phyloP scores from a whole-genome alignment of 176 grass and related monocot genomes.

The sorghum (Sorghum bicolor) region DNA sequence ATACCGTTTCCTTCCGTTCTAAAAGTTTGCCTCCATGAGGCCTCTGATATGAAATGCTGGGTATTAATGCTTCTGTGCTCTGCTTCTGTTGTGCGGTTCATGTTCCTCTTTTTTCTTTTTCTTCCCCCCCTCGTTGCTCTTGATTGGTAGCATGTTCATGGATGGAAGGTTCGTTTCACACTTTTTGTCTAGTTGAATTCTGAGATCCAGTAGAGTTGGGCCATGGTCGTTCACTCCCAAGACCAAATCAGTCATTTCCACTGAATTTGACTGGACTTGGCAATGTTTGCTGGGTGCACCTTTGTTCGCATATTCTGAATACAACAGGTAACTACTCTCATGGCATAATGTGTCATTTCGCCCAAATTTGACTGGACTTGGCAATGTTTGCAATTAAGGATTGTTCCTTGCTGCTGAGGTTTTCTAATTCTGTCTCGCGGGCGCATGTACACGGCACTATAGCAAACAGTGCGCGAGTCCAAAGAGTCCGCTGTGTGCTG shows the following conservation, averaged over 20 bases:
- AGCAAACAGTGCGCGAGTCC: not conserved
- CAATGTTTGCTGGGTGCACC: too few relatives aligned
- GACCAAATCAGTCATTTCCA: not conserved
- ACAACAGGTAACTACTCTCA: not conserved
- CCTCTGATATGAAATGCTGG: not conserved
- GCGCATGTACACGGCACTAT: not conserved
- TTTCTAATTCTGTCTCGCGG: not conserved
- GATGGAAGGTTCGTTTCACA: not conserved
- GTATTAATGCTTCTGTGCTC: not conserved
- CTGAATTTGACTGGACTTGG: not conserved
- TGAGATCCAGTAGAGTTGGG: not conserved
- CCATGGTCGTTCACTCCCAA: not conserved
- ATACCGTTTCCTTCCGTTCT: slow-evolving; percentile 6
- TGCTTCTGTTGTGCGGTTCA: not conserved
- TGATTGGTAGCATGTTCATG: not conserved
- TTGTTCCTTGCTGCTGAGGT: not conserved
- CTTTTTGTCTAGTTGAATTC: not conserved
- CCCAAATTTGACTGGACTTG: not conserved
- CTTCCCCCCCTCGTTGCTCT: not conserved
- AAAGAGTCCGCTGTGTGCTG: not conserved
- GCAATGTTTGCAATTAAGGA: not conserved
- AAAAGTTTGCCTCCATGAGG: not conserved
- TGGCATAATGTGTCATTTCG: not conserved
- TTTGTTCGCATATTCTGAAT: not conserved
- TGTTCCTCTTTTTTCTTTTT: not conserved